These are phyloP conservation scores for Trifolium pratense DNA, from an alignment of 306 rosid species.

Conservation along the genomic window DNA sequence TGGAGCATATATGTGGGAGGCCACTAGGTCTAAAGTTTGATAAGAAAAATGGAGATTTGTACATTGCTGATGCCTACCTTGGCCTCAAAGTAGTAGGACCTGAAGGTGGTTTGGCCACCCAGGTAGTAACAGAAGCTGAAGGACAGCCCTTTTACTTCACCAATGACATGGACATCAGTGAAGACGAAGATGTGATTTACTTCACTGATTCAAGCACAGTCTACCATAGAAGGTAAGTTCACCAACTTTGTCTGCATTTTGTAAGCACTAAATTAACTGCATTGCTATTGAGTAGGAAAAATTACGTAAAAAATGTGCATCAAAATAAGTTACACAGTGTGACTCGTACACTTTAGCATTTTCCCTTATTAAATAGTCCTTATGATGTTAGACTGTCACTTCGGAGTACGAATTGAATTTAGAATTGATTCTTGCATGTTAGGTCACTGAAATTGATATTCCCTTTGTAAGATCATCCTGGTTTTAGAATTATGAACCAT, in stretches of 20 bases:
- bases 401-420: slow-evolving; percentile 29
- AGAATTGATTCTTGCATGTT: slow-evolving; percentile 12
- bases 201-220: slow-evolving; percentile 76
- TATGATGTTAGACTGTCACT: slow-evolving; percentile 1
- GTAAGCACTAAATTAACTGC: slow-evolving; percentile 5
- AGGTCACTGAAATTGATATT: slow-evolving; percentile 8
- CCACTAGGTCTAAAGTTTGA: slow-evolving; percentile 83
- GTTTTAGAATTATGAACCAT: slow-evolving; percentile 6
- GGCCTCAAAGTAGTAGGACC: slow-evolving; percentile 91
- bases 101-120: slow-evolving; percentile 78
- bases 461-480: not conserved
- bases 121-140: slow-evolving; percentile 68
- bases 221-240: slow-evolving; percentile 76
- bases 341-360: not conserved
- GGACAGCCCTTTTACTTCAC: slow-evolving; percentile 78
- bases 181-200: slow-evolving; percentile 67
- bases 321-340: not conserved
- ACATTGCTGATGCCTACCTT: slow-evolving; percentile 86
- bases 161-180: slow-evolving; percentile 83
- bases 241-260: slow-evolving; percentile 18
- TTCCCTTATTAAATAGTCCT: slow-evolving; percentile 15
- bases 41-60: slow-evolving; percentile 78
- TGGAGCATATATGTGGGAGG: slow-evolving; percentile 93
- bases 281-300: not conserved
- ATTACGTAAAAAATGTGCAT: not conserved